phyloP scores from a whole-genome alignment of 371 early-diverging fungal species.

The Mycotypha africana region DNA sequence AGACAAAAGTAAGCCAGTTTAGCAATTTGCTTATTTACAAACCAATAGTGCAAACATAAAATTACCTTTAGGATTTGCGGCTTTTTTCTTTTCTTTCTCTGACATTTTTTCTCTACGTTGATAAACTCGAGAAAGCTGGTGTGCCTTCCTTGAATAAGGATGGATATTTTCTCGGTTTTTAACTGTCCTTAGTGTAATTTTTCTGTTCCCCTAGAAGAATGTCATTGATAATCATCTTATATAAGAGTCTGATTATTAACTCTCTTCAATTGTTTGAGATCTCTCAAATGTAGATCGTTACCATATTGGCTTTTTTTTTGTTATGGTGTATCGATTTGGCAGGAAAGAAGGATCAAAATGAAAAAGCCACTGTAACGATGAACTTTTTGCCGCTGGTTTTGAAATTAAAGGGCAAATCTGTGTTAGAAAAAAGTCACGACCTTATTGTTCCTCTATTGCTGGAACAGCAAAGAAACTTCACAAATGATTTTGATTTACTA shows the following conservation, averaged over 20 bases:
- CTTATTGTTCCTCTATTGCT: too few relatives aligned
- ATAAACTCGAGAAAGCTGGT: constrained; percentile 46
- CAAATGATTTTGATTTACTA: too few relatives aligned
- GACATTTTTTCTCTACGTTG: constrained; percentile 49
- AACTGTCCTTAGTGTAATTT: constrained; percentile 54
- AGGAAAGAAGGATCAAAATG: too few relatives aligned
- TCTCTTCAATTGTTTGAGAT: not conserved
- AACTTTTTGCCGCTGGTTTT: too few relatives aligned
- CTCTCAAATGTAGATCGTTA: too few relatives aligned
- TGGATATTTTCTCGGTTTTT: constrained; percentile 58
- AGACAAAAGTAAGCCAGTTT: too few relatives aligned
- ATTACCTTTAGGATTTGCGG: constrained; percentile 34
- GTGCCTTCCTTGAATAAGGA: constrained; percentile 60
- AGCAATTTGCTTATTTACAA: not conserved
- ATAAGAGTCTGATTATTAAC: not conserved
- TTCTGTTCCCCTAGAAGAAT: constrained; percentile 36
- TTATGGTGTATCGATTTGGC: too few relatives aligned
- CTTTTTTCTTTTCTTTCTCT: constrained; percentile 21
- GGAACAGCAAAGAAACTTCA: too few relatives aligned
- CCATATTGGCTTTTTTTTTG: too few relatives aligned
- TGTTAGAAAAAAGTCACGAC: too few relatives aligned
- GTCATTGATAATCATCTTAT: not conserved
- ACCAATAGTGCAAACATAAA: not conserved
- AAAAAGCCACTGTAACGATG: too few relatives aligned
- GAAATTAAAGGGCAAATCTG: too few relatives aligned